A percentile compares a stretch with the other conserved stretches of the same genome.
phyloP scores from a whole-genome alignment of 2,329 filamentous ascomycete species.

The Fusarium cicatricum region DNA sequence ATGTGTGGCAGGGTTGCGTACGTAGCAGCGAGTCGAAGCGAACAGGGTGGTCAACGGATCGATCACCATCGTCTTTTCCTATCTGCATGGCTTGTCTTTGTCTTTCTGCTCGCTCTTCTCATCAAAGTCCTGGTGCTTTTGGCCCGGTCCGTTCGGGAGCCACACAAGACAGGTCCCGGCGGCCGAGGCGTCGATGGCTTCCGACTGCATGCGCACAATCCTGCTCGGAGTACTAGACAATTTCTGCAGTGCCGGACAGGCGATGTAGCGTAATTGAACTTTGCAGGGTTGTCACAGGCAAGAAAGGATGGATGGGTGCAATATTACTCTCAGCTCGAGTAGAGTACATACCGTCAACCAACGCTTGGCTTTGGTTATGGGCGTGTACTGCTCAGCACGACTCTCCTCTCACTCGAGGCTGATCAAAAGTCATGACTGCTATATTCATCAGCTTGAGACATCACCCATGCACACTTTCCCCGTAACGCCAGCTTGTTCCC shows the following conservation, averaged over 20 bases:
- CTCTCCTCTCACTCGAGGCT: neutral
- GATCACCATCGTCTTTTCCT: constrained; percentile 1
- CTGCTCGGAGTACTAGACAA: constrained; percentile 24
- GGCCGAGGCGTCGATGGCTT: constrained; percentile 20
- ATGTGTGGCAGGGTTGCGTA: constrained; percentile 25
- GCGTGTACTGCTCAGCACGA: neutral
- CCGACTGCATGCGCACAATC: constrained; percentile 14
- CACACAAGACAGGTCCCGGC: constrained; percentile 10
- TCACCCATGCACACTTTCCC: neutral
- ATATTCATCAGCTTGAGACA: neutral
- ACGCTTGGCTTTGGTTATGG: too few relatives aligned
- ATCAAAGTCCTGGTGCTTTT: neutral
- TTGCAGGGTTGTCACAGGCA: constrained; percentile 34
- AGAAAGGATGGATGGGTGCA: constrained; percentile 10
- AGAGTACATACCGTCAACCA: neutral
- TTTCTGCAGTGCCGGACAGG: constrained; percentile 30
- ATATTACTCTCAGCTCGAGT: constrained; percentile 15
- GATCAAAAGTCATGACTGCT: neutral
- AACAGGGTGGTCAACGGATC: constrained; percentile 6
- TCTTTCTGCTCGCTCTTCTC: neutral
- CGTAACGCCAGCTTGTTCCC: neutral
- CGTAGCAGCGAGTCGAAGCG: constrained; percentile 12
- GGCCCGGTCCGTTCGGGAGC: constrained; percentile 8
- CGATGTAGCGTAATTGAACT: constrained; percentile 34
- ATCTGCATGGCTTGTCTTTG: neutral